phyloP scores from a whole-genome alignment of 202 grass and related monocot genomes.

The Musa balbisiana region DNA sequence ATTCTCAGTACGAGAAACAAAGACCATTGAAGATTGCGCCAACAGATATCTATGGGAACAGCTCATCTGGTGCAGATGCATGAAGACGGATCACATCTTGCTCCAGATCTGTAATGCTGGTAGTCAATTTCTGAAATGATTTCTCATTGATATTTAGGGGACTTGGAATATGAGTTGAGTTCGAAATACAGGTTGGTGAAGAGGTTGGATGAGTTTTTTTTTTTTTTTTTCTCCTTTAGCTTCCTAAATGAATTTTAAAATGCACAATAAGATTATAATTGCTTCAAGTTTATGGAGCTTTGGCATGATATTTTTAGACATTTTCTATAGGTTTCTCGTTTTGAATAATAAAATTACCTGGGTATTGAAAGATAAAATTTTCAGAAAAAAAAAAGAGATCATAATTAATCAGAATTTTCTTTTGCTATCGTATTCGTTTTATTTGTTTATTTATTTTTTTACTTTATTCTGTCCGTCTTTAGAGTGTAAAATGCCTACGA shows the following conservation, averaged over 20 bases:
- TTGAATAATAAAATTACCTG: background rate
- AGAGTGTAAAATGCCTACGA: no score
- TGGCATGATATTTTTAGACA: background rate
- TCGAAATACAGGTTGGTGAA: background rate
- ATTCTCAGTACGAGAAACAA: constrained; percentile 10
- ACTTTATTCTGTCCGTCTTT: no score
- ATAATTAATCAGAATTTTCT: background rate
- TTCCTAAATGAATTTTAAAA: background rate
- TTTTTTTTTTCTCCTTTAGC: background rate
- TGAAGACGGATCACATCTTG: background rate
- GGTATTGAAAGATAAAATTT: background rate
- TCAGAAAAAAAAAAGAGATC: background rate
- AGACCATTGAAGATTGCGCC: constrained; percentile 1
- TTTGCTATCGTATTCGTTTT: background rate
- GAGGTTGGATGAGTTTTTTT: background rate
- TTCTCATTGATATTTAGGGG: constrained; percentile 8
- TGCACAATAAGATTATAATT: background rate
- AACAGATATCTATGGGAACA: background rate
- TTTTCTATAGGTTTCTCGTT: background rate
- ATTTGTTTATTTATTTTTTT: no score
- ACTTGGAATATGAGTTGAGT: background rate
- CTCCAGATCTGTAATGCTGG: background rate
- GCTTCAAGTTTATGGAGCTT: background rate
- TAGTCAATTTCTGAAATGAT: background rate
- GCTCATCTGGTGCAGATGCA: background rate